Evolutionary conservation across 176 grass and related monocot genomes (phyloP), one percentile per base, ranked within the genome.

Genomic region (Carex parvula): DNA sequence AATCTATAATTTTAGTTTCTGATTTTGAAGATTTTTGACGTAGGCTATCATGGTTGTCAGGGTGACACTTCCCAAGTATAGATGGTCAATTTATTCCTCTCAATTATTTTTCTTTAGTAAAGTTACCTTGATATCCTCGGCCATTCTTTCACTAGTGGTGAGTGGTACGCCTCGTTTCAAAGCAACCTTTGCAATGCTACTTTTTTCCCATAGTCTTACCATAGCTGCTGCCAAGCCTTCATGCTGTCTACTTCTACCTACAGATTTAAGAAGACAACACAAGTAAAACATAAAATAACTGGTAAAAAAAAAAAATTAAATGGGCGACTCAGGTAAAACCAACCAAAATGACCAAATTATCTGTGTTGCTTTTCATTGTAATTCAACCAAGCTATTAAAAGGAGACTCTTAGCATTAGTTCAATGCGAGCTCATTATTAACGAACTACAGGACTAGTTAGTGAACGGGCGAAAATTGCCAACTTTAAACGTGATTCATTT

Each of bases 141-240:
- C 89, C 95, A 98, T 98, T 70, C 93, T 94, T 87, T 98, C 93
- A 81, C 91, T 98, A 56, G 88, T 98, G 42, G 92, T 94, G 88
- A 94, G 93, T 70, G 89, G 95, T 59, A 98, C 88, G 73, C 91
- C 95, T 86, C 92, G 87, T 84, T 98, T 98, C 73, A 98, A 84
- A 94, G 86, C 89, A 87, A 98, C 70, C 84, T 98, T 98, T 70
- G 91, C 92, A 81, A 98, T 92, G 30, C 74, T 93, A 90, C 91
- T 98, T 91, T 91, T 93, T 85, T 91, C 95, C 92, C 95, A 98
- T 66, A 98, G 69, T 68, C 92, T 98, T 39, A 93, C 57, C 89
- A 98, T 98, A 75, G 91, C 87, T 33, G 70, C 83, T 74, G 95
- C 95, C 66, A 98, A 87, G 33, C 95, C 95, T 89, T 98, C 89